Conservation (phyloP, 257 asterid species). For the Solanum chmielewskii region DNA sequence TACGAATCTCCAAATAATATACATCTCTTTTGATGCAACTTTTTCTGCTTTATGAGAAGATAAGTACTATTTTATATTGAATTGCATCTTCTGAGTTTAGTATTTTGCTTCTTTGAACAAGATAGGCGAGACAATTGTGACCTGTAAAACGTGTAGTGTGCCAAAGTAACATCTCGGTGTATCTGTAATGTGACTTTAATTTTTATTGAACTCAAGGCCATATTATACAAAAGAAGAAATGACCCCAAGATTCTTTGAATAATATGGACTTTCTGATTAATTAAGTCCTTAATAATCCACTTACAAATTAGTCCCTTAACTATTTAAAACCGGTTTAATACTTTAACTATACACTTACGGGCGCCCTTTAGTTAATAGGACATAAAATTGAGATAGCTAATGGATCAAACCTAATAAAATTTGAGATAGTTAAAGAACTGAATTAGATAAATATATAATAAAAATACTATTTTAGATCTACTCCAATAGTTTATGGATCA, state of each 20-base stretch:
- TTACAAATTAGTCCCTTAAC: neutral
- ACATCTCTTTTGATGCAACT: neutral
- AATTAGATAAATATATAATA: no score
- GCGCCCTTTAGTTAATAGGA: neutral
- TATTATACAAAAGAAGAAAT: neutral
- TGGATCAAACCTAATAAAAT: neutral
- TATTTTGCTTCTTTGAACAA: neutral
- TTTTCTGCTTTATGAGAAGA: neutral
- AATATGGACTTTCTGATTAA: no score
- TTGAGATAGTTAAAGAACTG: neutral
- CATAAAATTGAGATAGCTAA: neutral
- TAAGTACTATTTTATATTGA: neutral
- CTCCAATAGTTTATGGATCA: neutral
- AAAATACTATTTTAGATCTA: no score
- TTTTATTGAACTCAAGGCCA: neutral
- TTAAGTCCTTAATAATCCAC: neutral
- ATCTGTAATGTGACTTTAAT: neutral
- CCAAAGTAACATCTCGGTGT: neutral
- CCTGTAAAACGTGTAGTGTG: neutral
- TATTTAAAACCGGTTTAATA: neutral
- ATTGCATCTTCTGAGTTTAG: neutral
- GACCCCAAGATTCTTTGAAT: neutral
- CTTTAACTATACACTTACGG: neutral
- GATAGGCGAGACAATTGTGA: neutral
- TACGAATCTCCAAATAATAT: neutral